phyloP scores from a whole-genome alignment of 176 grass and related monocot genomes.

The Zoysia japonica region DNA sequence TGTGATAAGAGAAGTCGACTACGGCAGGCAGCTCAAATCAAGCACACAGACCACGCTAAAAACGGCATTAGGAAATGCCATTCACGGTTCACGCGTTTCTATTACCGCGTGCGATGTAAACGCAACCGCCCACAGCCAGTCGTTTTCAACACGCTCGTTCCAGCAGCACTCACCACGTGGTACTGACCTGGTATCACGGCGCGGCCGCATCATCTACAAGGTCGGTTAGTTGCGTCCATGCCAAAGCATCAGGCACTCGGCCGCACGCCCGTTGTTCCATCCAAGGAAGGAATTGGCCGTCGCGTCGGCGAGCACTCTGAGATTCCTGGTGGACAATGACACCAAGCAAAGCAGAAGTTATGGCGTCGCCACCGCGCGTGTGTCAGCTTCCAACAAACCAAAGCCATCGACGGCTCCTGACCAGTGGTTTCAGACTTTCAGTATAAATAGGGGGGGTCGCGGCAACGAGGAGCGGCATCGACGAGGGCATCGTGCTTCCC shows the following conservation, averaged over 20 bases:
- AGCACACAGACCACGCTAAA: not conserved
- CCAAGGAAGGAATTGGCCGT: not conserved
- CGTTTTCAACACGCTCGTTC: too few species aligned
- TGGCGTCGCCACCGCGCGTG: conserved; percentile 19
- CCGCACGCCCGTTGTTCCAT: too few species aligned
- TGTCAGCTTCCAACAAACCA: conserved; percentile 47
- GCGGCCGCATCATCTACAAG: not conserved
- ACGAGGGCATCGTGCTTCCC: conserved; percentile 5
- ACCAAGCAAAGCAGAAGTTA: not conserved
- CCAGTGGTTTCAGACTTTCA: not conserved
- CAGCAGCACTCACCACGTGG: too few species aligned
- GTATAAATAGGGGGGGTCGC: conserved; percentile 43
- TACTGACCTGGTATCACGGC: not conserved
- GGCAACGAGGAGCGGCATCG: conserved; percentile 1
- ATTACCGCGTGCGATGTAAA: not conserved
- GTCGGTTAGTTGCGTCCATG: conserved; percentile 23
- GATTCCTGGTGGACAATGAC: conserved; percentile 28
- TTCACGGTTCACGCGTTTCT: not conserved
- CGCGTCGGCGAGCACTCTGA: conserved; percentile 34
- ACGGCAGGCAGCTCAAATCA: conserved; percentile 1
- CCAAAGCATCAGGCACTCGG: not conserved
- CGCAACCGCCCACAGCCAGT: too few species aligned
- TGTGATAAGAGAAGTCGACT: too few species aligned
- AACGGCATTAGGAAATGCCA: not conserved
- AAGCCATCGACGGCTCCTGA: not conserved